Conservation (phyloP, 164 flowering plant species). For the Macadamia integrifolia region DNA sequence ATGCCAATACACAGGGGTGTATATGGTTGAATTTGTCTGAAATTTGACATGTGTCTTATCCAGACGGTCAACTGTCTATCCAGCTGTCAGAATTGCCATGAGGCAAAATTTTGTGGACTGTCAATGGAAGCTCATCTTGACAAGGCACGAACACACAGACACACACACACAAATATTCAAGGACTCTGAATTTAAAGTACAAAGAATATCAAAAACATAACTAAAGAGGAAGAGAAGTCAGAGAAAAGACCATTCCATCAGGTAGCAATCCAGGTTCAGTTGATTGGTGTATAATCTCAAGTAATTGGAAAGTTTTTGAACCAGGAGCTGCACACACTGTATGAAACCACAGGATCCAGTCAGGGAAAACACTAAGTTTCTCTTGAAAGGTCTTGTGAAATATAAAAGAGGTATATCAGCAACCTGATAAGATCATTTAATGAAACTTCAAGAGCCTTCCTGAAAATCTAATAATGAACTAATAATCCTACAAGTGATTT, state of each 20-base stretch:
- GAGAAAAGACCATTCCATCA: conserved; percentile 65
- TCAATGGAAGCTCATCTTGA: no score
- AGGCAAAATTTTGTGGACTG: no score
- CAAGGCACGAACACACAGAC: no score
- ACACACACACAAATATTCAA: no score
- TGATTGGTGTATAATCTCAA: conserved; percentile 83
- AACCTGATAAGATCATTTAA: neutral
- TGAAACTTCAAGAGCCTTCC: neutral
- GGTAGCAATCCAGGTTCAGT: conserved; percentile 62
- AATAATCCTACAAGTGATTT: neutral
- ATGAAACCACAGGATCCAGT: conserved; percentile 18
- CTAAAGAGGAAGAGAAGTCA: conserved; percentile 3
- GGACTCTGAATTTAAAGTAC: no score
- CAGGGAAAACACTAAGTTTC: conserved; percentile 1
- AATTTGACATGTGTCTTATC: no score
- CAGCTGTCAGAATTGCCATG: no score
- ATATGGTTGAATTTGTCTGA: no score
- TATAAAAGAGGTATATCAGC: neutral
- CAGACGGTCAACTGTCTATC: no score
- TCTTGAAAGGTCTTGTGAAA: neutral
- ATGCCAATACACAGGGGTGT: no score
- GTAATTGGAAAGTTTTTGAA: conserved; percentile 95
- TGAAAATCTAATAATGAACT: neutral
- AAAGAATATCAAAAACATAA: neutral
- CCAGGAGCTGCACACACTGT: conserved; percentile 99